Conservation (phyloP, 805 yeast genomes). For the Yamadazyma kitorensis region DNA sequence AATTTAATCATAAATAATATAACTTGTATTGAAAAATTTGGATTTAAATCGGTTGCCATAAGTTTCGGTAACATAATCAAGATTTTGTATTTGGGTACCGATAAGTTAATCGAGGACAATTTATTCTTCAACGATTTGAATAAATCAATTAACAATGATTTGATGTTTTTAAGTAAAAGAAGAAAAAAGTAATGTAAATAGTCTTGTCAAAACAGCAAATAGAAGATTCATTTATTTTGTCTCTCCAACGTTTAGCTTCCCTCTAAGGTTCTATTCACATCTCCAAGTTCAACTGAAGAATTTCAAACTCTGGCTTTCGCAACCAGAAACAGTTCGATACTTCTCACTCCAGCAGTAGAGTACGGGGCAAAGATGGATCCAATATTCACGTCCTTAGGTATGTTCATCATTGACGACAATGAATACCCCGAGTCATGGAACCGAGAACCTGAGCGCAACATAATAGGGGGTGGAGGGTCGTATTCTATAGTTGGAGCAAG, state of each 20-base stretch:
- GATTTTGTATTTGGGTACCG: slow-evolving; percentile 72
- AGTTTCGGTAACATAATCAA: slow-evolving; percentile 73
- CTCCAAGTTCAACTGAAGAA: too few relatives aligned
- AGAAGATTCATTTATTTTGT: too few relatives aligned
- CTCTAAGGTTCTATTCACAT: too few relatives aligned
- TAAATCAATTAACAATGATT: slow-evolving; percentile 37
- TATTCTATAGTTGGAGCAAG: slow-evolving; percentile 76
- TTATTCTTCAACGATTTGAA: slow-evolving; percentile 44
- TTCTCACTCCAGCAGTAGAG: neutral
- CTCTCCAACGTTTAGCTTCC: too few relatives aligned
- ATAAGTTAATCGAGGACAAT: slow-evolving; percentile 62
- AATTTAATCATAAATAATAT: slow-evolving; percentile 50
- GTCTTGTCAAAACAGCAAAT: too few relatives aligned
- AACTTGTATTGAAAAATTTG: slow-evolving; percentile 66
- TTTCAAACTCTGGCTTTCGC: too few relatives aligned
- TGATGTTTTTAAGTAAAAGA: slow-evolving; percentile 53
- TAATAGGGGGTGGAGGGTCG: slow-evolving; percentile 91
- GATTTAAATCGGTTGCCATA: slow-evolving; percentile 73
- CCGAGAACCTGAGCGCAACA: slow-evolving; percentile 38
- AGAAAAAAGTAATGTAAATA: slow-evolving; percentile 22
- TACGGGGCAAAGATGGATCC: neutral
- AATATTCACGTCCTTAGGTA: slow-evolving; percentile 44
- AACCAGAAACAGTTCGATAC: too few relatives aligned
- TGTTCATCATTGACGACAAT: slow-evolving; percentile 89
- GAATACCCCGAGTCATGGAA: slow-evolving; percentile 45